Conservation (phyloP, 83 land plant species). For the Thuja plicata region DNA sequence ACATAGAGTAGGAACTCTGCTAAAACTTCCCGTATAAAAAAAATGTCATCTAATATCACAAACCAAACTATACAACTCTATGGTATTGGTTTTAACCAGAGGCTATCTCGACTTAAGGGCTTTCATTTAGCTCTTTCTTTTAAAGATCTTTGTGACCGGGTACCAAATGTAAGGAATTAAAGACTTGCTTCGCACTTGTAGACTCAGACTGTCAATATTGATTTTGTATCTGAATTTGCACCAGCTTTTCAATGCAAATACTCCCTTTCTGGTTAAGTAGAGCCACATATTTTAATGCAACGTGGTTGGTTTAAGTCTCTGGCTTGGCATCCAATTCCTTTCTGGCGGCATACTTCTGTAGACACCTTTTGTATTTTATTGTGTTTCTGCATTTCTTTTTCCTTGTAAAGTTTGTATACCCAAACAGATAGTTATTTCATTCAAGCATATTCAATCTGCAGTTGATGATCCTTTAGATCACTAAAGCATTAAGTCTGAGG, state of each 20-base stretch:
- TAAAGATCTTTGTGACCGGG: conserved; percentile 39
- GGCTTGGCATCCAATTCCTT: background rate
- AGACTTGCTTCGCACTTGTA: background rate
- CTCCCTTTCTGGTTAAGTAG: background rate
- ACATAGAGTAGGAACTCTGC: no score
- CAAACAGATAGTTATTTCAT: background rate
- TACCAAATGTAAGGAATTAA: conserved; percentile 39
- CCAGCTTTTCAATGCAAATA: background rate
- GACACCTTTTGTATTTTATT: background rate
- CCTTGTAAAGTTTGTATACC: background rate
- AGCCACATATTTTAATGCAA: background rate
- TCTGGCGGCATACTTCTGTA: background rate
- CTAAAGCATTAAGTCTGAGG: background rate
- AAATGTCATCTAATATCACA: no score
- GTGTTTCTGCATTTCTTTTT: background rate
- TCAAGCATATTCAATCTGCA: background rate
- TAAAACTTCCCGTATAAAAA: no score
- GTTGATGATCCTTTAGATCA: background rate
- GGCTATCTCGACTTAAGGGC: conserved; percentile 34
- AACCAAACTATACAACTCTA: no score
- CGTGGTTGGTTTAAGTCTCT: background rate
- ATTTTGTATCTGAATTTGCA: background rate
- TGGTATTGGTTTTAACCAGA: no score
- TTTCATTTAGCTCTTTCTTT: conserved; percentile 69
- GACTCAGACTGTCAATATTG: background rate